Evolutionary conservation across 768 basidiomycete genomes (phyloP).

Genomic region (Vararia minispora): DNA sequence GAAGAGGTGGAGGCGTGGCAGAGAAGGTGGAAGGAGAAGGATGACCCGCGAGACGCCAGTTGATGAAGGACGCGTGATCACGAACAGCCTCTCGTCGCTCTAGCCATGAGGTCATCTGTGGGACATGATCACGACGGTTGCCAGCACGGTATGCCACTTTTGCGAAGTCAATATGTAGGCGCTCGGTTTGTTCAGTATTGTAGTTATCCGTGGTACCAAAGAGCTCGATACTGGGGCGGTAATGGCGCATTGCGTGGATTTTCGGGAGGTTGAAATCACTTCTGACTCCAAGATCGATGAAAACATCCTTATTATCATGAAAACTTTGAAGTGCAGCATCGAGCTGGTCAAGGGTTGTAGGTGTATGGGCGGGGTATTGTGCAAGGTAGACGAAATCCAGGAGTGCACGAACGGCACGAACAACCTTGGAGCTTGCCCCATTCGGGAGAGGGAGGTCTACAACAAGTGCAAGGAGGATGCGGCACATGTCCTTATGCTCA

Average conservation of each 20-base stretch:
- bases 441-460: not conserved
- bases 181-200: conserved; percentile 28
- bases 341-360: conserved; percentile 20
- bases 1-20: not conserved
- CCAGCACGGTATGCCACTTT: conserved; percentile 23
- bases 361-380: conserved; percentile 22
- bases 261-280: conserved; percentile 16
- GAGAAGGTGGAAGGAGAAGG: too few species aligned
- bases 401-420: conserved; percentile 19
- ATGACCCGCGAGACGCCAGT: conserved; percentile 9
- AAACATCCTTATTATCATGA: conserved; percentile 26
- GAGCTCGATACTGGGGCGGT: not conserved
- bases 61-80: conserved; percentile 6
- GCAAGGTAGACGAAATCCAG: conserved; percentile 28
- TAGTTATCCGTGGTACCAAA: conserved; percentile 8
- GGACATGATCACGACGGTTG: conserved; percentile 16
- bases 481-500: conserved; percentile 24
- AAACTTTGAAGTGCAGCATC: conserved; percentile 21
- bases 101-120: conserved; percentile 18
- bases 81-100: conserved; percentile 16
- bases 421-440: not conserved
- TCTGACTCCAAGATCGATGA: conserved; percentile 23
- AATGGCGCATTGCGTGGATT: conserved; percentile 1
- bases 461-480: conserved; percentile 3
- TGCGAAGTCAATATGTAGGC: conserved; percentile 29